Base-by-base conservation (phyloP, 2,329 filamentous ascomycete genomes). In the Xylariomycetidae sp. region DNA sequence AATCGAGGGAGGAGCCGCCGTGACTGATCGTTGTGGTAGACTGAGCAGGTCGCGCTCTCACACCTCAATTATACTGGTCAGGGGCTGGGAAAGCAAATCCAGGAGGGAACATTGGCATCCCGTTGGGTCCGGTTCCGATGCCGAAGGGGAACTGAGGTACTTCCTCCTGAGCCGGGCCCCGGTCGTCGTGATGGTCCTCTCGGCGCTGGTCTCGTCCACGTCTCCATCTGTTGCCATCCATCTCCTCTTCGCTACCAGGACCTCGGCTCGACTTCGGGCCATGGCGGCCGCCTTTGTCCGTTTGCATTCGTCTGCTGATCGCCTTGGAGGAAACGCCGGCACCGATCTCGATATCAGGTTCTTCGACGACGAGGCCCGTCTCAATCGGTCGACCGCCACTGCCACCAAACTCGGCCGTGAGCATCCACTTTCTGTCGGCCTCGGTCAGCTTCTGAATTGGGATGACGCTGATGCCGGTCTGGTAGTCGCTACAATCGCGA, bases 291-390 rank as follows among this genome's bases (percentile, higher is more conserved):
- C 76, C 74, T 51, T 77, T 76, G 53, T 82, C 78, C 6, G 77
- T 82, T 58, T 79, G 75, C 74, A 82, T 81, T 22, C 79, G 74
- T 13, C 78, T 69, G 47, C 75, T 79, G 40, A 82, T 82, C 24
- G 78, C 87, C 68, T 98, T 98, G 26, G 88, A 95, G 13, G 89
- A 95, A 10, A 98, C 93, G 35, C 92, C 92, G 13, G 90, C 89
- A 33, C 92, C 92, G 37, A 98, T 98, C 61, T 98, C 92, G 50
- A 98, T 98, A 55, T 98, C 92, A 3, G 92, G 92, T 62, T 98
- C 92, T 58, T 98, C 92, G 17, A 98, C 84, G 6, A 89, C 83
- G 64, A 98, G 77, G 25, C 89, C 88, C 10, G 76, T 69, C 53
- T 88, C 82, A 40, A 98, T 86, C 2, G 78, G 66, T 36, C 76